phyloP scores from a whole-genome alignment of 23 red algal genomes.

The Cyanidioschyzon merolae region DNA sequence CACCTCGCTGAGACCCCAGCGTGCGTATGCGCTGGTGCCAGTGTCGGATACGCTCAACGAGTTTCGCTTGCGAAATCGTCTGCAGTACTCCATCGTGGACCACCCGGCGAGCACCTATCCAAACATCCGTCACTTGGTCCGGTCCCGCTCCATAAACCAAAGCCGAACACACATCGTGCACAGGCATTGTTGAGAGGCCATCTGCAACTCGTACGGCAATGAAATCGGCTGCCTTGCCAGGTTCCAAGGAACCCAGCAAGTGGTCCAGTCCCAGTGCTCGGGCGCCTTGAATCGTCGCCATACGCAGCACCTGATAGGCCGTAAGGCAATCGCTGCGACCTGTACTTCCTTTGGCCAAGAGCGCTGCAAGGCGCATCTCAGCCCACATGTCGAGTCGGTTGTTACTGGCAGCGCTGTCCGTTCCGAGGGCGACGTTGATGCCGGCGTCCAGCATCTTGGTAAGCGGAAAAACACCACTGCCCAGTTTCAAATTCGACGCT shows the following conservation, averaged over 20 bases:
- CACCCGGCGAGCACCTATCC: constrained; percentile 58
- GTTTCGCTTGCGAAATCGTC: constrained; percentile 31
- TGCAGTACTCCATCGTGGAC: constrained; percentile 32
- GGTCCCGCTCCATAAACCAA: constrained; percentile 71
- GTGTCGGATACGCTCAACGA: constrained; percentile 24
- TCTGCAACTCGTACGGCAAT: constrained; percentile 53
- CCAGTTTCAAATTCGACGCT: constrained; percentile 85
- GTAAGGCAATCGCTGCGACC: constrained; percentile 40
- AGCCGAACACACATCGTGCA: constrained; percentile 50
- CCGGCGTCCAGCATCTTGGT: constrained; percentile 64
- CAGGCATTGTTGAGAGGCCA: constrained; percentile 43
- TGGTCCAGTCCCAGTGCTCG: constrained; percentile 51
- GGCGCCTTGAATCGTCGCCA: constrained; percentile 91
- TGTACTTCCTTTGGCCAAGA: constrained; percentile 41
- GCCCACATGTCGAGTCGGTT: constrained; percentile 69
- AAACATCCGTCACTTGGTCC: constrained; percentile 74
- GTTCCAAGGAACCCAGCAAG: constrained; percentile 50
- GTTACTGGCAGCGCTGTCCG: constrained; percentile 77
- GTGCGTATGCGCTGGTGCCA: background rate
- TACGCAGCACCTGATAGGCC: constrained; percentile 49
- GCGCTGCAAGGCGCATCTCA: constrained; percentile 72
- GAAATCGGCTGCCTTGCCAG: constrained; percentile 71
- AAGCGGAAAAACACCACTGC: constrained; percentile 59
- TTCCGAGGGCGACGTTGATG: constrained; percentile 85
- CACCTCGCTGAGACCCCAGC: no score